Evolutionary conservation across 2,329 filamentous ascomycete genomes (phyloP).

Genomic region (Trichocomaceae sp.): DNA sequence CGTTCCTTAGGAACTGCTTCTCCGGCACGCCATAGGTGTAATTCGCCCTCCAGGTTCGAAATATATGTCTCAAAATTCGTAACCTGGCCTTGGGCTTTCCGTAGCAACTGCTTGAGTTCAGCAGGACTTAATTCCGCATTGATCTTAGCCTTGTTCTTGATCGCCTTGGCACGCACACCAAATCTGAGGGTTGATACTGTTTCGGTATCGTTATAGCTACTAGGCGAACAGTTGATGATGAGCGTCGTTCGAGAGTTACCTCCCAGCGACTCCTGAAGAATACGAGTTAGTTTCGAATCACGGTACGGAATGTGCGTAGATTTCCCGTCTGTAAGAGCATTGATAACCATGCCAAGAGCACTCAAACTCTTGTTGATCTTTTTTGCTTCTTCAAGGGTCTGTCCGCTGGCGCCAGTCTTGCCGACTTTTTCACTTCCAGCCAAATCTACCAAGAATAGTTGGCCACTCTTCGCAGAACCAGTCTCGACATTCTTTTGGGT

Average conservation of each 20-base stretch:
- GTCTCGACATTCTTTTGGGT: constrained; percentile 98
- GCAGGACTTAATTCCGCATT: constrained; percentile 94
- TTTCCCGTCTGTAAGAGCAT: constrained; percentile 92
- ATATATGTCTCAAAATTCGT: constrained; percentile 86
- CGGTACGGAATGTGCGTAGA: constrained; percentile 92
- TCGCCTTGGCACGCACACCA: constrained; percentile 92
- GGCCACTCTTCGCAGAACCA: constrained; percentile 89
- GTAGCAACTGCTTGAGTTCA: constrained; percentile 87
- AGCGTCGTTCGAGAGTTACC: constrained; percentile 97
- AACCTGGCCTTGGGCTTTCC: constrained; percentile 84
- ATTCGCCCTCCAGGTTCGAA: constrained; percentile 71
- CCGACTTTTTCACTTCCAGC: constrained; percentile 98
- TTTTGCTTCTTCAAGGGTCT: constrained; percentile 96
- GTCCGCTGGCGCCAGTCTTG: constrained; percentile 94
- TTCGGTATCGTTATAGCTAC: constrained; percentile 95
- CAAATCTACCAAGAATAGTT: constrained; percentile 95
- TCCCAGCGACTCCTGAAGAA: constrained; percentile 92
- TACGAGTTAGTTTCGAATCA: constrained; percentile 95
- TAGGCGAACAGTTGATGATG: constrained; percentile 98
- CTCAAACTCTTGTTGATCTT: constrained; percentile 99
- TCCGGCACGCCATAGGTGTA: constrained; percentile 79
- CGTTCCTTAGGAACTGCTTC: constrained; percentile 81
- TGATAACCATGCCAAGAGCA: constrained; percentile 98
- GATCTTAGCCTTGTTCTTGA: constrained; percentile 99
- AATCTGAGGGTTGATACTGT: constrained; percentile 88